phyloP scores from a whole-genome alignment of 2,329 filamentous ascomycete species.

The Phialocephala subalpina region DNA sequence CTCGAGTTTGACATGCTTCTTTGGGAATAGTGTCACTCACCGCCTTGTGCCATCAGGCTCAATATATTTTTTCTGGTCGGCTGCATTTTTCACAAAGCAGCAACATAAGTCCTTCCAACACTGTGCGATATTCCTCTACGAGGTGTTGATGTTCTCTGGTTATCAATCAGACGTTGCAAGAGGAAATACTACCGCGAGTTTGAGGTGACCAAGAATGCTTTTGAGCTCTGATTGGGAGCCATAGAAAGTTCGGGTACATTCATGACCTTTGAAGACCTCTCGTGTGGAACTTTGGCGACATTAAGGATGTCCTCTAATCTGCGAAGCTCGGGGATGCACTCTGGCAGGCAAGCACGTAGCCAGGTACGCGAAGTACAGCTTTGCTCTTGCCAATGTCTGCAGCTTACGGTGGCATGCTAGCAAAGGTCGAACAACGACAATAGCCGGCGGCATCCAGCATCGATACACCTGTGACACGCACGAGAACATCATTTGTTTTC shows the following conservation, averaged over 20 bases:
- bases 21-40: conserved; percentile 12
- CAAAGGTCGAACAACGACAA: background rate
- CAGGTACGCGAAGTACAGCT: background rate
- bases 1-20: conserved; percentile 8
- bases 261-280: background rate
- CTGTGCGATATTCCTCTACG: conserved; percentile 35
- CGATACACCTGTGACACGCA: background rate
- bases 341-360: background rate
- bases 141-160: conserved; percentile 42
- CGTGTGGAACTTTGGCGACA: background rate
- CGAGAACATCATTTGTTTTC: conserved; percentile 3
- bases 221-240: conserved; percentile 45
- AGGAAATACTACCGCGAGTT: conserved; percentile 44
- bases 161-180: conserved; percentile 42
- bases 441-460: background rate
- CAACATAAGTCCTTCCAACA: conserved; percentile 44
- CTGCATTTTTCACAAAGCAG: conserved; percentile 24
- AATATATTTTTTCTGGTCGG: background rate
- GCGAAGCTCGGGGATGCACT: too few species aligned
- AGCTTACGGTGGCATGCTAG: background rate
- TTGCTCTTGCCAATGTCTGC: background rate
- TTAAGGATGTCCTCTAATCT: background rate
- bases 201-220: conserved; percentile 45
- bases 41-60: conserved; percentile 20
- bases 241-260: conserved; percentile 46